Evolutionary conservation across 352 stramenopile genomes (phyloP).

Genomic region (Pythium sukuiense): DNA sequence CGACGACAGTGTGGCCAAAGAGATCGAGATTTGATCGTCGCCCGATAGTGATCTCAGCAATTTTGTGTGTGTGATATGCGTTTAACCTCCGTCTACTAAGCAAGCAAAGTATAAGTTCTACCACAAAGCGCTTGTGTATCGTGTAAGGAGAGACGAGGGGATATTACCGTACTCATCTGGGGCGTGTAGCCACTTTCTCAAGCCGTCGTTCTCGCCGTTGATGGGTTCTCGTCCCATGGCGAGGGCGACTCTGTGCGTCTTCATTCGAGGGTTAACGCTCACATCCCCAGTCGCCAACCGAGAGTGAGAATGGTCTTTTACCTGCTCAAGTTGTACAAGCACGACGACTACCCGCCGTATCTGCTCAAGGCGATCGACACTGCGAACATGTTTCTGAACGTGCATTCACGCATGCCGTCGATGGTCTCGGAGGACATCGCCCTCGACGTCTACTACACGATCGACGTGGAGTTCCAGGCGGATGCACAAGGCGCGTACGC

Average conservation of each 20-base stretch:
- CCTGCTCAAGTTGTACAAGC: too few species aligned
- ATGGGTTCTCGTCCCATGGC: too few species aligned
- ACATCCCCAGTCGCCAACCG: too few species aligned
- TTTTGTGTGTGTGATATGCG: background rate
- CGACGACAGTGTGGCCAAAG: slow-evolving; percentile 8
- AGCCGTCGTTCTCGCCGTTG: too few species aligned
- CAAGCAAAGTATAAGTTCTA: too few species aligned
- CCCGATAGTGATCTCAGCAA: background rate
- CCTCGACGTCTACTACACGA: background rate
- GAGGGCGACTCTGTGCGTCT: too few species aligned
- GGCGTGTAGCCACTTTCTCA: too few species aligned
- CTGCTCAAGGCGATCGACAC: background rate
- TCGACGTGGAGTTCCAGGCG: background rate
- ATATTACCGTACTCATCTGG: too few species aligned
- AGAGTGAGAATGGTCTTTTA: too few species aligned
- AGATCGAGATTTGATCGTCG: slow-evolving; percentile 26
- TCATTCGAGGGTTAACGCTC: too few species aligned
- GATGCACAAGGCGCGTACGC: background rate
- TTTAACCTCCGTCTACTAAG: background rate
- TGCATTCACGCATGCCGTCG: background rate
- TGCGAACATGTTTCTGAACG: background rate
- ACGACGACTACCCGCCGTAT: background rate
- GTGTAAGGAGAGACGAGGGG: too few species aligned
- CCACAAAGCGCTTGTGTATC: too few species aligned
- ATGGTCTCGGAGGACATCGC: background rate